A percentile compares a stretch with the other conserved stretches of the same genome.
These are phyloP conservation scores for Suhomyces atakaporum DNA, from an alignment of 1,139 yeast genomes.

Conservation along the genomic window DNA sequence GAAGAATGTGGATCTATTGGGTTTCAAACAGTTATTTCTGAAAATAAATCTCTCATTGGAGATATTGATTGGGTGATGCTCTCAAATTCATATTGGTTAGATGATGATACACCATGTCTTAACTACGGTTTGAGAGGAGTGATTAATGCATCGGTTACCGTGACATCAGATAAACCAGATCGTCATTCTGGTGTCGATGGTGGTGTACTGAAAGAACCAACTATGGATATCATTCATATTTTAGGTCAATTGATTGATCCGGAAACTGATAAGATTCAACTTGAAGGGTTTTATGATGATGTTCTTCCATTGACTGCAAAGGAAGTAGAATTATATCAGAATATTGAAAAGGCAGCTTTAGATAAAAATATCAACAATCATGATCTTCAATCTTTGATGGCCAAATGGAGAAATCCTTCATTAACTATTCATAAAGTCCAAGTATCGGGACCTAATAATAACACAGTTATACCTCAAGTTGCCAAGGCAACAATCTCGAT, in stretches of 20 bases:
- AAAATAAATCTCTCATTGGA: constrained; percentile 58
- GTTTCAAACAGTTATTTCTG: constrained; percentile 63
- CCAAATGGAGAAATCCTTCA: constrained; percentile 93
- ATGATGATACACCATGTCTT: constrained; percentile 83
- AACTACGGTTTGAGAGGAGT: constrained; percentile 95
- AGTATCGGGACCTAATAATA: constrained; percentile 88
- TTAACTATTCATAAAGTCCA: constrained; percentile 83
- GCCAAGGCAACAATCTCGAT: constrained; percentile 79
- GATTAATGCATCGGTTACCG: constrained; percentile 70
- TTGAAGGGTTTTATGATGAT: constrained; percentile 72
- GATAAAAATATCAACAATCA: constrained; percentile 27
- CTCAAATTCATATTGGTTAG: constrained; percentile 93
- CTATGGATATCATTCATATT: constrained; percentile 77
- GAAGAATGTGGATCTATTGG: constrained; percentile 94
- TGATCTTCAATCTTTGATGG: constrained; percentile 57
- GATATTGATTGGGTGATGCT: constrained; percentile 83
- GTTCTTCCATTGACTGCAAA: constrained; percentile 55
- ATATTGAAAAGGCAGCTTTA: constrained; percentile 49
- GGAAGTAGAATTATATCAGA: constrained; percentile 63
- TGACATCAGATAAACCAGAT: constrained; percentile 76
- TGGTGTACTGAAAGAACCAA: constrained; percentile 86
- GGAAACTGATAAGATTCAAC: constrained; percentile 45
- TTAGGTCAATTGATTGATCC: constrained; percentile 63
- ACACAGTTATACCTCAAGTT: constrained; percentile 83
- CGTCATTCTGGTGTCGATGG: constrained; percentile 97